phyloP scores from a whole-genome alignment of 148 eudicot species.

The Persicaria tinctoria region DNA sequence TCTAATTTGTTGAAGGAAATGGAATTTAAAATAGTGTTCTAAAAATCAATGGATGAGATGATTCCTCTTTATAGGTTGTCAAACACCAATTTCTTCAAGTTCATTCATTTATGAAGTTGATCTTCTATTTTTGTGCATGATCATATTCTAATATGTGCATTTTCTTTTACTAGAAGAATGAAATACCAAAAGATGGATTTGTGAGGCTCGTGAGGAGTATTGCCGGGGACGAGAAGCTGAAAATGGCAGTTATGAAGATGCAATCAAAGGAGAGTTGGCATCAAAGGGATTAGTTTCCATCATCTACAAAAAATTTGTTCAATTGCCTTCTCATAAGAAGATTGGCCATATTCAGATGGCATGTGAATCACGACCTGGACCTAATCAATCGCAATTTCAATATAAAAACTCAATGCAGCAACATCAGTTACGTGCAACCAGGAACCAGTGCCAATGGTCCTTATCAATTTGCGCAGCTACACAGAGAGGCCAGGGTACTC shows the following conservation, averaged over 20 bases:
- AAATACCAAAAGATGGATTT: constrained; percentile 51
- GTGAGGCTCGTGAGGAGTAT: constrained; percentile 59
- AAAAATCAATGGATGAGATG: too few relatives aligned
- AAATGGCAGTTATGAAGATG: constrained; percentile 40
- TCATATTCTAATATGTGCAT: too few relatives aligned
- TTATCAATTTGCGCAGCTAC: constrained; percentile 30
- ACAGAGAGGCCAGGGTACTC: constrained; percentile 22
- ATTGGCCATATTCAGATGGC: constrained; percentile 18
- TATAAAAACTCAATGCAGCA: constrained; percentile 38
- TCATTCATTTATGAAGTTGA: too few relatives aligned
- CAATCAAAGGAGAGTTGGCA: too few relatives aligned
- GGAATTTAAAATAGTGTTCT: too few relatives aligned
- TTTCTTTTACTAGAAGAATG: constrained; percentile 8
- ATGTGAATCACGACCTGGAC: constrained; percentile 26
- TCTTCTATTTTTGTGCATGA: too few relatives aligned
- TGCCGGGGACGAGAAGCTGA: constrained; percentile 88
- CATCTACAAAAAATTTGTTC: background rate
- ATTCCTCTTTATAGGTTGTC: too few relatives aligned
- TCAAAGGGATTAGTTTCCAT: background rate
- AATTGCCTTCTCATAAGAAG: too few relatives aligned
- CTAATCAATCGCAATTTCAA: constrained; percentile 29
- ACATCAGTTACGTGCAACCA: constrained; percentile 22
- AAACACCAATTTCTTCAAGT: too few relatives aligned
- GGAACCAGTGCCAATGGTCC: constrained; percentile 26
- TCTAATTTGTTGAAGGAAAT: too few relatives aligned